These are phyloP conservation scores for Ustilago bromivora DNA, from an alignment of 1,284 basidiomycete species.

Conservation along the genomic window DNA sequence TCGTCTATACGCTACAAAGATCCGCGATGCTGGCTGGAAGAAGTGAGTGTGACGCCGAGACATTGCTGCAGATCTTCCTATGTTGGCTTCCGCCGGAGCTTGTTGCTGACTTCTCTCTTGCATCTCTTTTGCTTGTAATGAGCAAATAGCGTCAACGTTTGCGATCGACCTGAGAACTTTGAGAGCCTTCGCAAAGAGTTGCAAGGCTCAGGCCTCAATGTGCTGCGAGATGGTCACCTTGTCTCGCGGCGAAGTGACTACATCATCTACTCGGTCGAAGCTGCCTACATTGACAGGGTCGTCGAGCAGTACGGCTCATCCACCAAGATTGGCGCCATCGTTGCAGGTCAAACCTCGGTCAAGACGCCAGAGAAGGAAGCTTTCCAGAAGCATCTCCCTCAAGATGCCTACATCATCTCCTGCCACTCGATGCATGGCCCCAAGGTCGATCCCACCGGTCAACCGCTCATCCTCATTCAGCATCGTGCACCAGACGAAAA, in stretches of 20 bases:
- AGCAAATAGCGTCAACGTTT: constrained; percentile 79
- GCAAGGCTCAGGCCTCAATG: constrained; percentile 76
- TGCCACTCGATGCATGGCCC: constrained; percentile 96
- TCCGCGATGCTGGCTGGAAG: constrained; percentile 83
- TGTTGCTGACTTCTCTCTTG: constrained; percentile 71
- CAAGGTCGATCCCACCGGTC: constrained; percentile 87
- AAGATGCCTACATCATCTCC: constrained; percentile 88
- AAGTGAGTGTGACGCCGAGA: constrained; percentile 10
- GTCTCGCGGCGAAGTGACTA: constrained; percentile 88
- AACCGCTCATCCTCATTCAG: constrained; percentile 92
- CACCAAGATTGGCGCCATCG: constrained; percentile 90
- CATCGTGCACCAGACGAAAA: constrained; percentile 84
- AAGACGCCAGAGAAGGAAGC: constrained; percentile 93
- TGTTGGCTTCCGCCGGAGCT: constrained; percentile 63
- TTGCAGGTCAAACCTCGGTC: constrained; percentile 94
- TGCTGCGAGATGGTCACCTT: constrained; percentile 82
- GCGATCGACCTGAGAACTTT: constrained; percentile 85
- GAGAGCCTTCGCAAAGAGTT: constrained; percentile 77
- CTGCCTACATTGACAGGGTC: constrained; percentile 85
- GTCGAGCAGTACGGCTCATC: constrained; percentile 92
- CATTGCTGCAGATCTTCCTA: neutral
- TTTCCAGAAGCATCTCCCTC: constrained; percentile 88
- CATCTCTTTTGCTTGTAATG: neutral
- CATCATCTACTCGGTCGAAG: constrained; percentile 93
- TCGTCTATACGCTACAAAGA: constrained; percentile 84